phyloP scores from a whole-genome alignment of 2,329 filamentous ascomycete species.

The Periconia macrospinosa region DNA sequence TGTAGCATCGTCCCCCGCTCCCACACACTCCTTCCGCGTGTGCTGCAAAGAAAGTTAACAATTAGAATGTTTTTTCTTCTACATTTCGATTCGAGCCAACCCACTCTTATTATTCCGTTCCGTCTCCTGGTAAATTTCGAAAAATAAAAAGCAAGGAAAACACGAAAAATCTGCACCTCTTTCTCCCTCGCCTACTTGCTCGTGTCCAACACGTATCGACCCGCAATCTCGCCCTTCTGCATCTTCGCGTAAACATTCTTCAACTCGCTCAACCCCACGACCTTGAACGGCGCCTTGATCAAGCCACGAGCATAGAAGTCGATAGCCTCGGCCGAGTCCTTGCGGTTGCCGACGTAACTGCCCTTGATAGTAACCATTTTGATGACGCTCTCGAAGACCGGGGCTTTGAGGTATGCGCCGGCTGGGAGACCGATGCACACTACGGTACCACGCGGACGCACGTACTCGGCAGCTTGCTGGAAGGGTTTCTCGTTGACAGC shows the following conservation, averaged over 20 bases:
- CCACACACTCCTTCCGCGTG: too few relatives aligned
- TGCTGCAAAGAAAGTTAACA: too few relatives aligned
- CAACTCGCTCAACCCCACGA: conserved; percentile 77
- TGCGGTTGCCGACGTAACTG: conserved; percentile 89
- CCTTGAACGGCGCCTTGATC: conserved; percentile 87
- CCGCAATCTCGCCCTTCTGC: conserved; percentile 70
- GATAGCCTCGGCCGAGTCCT: conserved; percentile 83
- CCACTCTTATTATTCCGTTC: too few relatives aligned
- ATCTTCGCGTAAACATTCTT: conserved; percentile 75
- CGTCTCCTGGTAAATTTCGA: too few relatives aligned
- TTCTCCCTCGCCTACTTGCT: conserved; percentile 27
- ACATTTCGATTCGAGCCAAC: too few relatives aligned
- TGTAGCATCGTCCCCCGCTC: too few relatives aligned
- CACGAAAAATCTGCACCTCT: not conserved
- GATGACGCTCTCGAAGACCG: conserved; percentile 86
- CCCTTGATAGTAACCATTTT: conserved; percentile 92
- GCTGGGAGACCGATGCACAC: conserved; percentile 89
- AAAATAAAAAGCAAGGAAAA: not conserved
- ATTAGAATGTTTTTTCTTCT: too few relatives aligned
- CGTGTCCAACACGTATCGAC: conserved; percentile 78
- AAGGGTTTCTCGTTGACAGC: conserved; percentile 90
- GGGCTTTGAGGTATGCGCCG: conserved; percentile 72
- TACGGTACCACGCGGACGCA: conserved; percentile 78
- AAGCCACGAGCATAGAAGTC: conserved; percentile 85
- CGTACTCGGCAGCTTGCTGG: conserved; percentile 89